Base-by-base conservation (phyloP, 345 rosid genomes). In the Bruguiera sexangula region DNA sequence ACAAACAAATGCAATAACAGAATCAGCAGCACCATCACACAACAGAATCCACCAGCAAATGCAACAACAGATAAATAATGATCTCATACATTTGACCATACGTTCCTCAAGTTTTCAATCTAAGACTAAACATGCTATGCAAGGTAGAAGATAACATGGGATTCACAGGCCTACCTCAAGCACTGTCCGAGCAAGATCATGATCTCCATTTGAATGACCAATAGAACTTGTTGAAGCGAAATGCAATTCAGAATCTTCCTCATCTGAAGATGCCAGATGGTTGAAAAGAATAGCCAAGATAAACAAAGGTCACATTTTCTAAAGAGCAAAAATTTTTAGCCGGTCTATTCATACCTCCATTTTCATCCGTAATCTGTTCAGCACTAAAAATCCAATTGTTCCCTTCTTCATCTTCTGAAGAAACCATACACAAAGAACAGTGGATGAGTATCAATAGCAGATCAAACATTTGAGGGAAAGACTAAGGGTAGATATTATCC, bases 381-480 rank as follows among this genome's bases (percentile, higher is more conserved):
- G 96, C 91, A 92, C 89, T 87, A 65, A 95, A 86, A 71, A 90
- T 71, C 98, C 96, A 90, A 74, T 84, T 85, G 64, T 81, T 79
- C 57, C 73, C 91, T 26, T 63, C 85, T 65, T 69, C 93, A 68
- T 75, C 88, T 67, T 82, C 89, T 83, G 63, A 29, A 66, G 52
- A 52, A 46, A 29, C 59, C 30, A 69, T 7, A 55, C 59, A 60
- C 13, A n/a, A 27, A 65, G 55, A 32, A 65, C 18, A 34, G 31
- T 31, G 31, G 10, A 67, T 60, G 1, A 18, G 24, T 26, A 43
- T 39, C 53, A 18, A 61, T 8, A 61, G n/a, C 8, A 21, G 53
- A 51, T 26, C 34, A 66, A 50, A 22, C 5, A 30, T 16, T 29
- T 34, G 9, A 37, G 27, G 15, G 4, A 4, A 53, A 58, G 58